These are phyloP conservation scores for Nannochloropsis granulata DNA, from an alignment of 108 stramenopile genomes.

Conservation along the genomic window DNA sequence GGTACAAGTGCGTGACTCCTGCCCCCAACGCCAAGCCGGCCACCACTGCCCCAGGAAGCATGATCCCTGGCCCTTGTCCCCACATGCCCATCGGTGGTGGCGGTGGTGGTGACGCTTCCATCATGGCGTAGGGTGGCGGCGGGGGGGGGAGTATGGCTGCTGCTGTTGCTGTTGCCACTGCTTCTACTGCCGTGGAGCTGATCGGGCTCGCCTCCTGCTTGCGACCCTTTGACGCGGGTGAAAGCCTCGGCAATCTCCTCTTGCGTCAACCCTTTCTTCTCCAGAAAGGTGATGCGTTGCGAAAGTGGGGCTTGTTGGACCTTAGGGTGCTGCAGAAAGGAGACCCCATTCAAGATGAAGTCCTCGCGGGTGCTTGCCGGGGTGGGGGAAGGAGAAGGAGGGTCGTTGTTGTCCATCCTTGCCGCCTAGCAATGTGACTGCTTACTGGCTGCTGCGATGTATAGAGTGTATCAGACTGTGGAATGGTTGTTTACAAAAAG, in stretches of 20 bases:
- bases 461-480: too few relatives aligned
- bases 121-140: neutral
- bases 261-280: conserved; percentile 14
- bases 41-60: neutral
- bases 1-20: neutral
- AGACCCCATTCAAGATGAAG: conserved; percentile 13
- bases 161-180: neutral
- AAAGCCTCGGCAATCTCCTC: conserved; percentile 23
- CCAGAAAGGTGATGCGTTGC: conserved; percentile 23
- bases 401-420: too few relatives aligned
- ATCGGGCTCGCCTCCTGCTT: neutral
- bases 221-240: neutral
- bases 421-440: too few relatives aligned
- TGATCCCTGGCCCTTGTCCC: neutral
- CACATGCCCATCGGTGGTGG: neutral
- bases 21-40: neutral
- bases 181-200: neutral
- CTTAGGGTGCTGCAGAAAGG: conserved; percentile 20
- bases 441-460: too few relatives aligned
- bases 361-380: neutral
- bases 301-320: conserved; percentile 19
- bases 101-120: neutral
- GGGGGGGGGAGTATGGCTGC: neutral
- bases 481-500: too few relatives aligned
- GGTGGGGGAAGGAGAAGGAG: too few relatives aligned